A percentile compares a stretch with the other conserved stretches of the same genome.
phyloP scores from a whole-genome alignment of 257 asterid species.

The Avicennia marina region DNA sequence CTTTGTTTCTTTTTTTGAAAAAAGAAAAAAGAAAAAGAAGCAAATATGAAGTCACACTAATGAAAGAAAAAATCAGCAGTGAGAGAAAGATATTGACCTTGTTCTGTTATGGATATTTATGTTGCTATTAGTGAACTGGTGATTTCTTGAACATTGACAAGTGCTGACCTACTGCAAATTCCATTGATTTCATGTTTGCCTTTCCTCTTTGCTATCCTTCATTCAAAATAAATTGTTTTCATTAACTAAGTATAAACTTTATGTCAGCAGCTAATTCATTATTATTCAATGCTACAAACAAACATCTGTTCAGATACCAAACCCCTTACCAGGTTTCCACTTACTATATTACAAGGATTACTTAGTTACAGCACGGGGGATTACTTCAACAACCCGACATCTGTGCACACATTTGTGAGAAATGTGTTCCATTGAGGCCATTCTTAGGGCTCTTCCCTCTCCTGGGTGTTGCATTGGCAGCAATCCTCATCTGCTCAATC shows the following conservation, averaged over 20 bases:
- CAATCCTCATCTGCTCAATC: slow-evolving; percentile 69
- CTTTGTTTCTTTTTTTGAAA: too few species aligned
- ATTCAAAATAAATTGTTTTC: too few species aligned
- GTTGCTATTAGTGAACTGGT: too few species aligned
- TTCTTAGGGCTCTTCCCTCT: slow-evolving; percentile 20
- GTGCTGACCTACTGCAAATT: too few species aligned
- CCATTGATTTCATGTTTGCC: too few species aligned
- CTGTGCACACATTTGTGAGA: background rate
- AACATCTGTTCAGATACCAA: background rate
- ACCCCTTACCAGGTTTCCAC: background rate
- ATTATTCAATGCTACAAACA: background rate
- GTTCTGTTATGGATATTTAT: too few species aligned
- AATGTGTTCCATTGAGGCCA: slow-evolving; percentile 10
- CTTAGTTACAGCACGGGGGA: background rate
- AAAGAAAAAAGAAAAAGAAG: too few species aligned
- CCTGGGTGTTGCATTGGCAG: slow-evolving; percentile 43
- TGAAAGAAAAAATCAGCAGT: too few species aligned
- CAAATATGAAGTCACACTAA: too few species aligned
- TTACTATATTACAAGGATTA: background rate
- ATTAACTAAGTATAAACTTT: background rate
- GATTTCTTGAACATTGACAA: too few species aligned
- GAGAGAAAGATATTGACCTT: too few species aligned
- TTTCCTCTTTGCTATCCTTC: too few species aligned
- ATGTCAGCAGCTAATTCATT: background rate
- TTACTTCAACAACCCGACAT: background rate